Evolutionary conservation across 2,329 filamentous ascomycete genomes (phyloP).

Genomic region (Cyphellophora attinorum): DNA sequence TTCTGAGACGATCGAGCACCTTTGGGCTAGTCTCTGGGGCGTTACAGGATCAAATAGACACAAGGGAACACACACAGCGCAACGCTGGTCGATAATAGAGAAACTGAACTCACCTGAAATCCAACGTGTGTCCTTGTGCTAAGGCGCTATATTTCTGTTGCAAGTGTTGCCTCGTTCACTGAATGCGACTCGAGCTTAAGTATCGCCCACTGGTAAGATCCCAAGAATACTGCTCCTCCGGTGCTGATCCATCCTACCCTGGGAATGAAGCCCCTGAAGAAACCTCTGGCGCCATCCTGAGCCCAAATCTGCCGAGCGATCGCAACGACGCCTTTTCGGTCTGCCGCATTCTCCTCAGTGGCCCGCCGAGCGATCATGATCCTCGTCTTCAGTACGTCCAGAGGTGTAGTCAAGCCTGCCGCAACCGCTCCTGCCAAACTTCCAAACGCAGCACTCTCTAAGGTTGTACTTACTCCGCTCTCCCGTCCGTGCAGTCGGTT

Average conservation of each 20-base stretch:
- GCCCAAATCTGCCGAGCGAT: slow-evolving; percentile 56
- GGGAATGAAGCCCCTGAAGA: slow-evolving; percentile 55
- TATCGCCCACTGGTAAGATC: slow-evolving; percentile 81
- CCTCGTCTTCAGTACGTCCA: slow-evolving; percentile 94
- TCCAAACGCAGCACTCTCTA: slow-evolving; percentile 77
- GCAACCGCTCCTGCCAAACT: slow-evolving; percentile 75
- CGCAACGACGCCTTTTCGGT: slow-evolving; percentile 23
- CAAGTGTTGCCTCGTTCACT: too few relatives aligned
- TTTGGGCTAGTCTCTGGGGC: too few relatives aligned
- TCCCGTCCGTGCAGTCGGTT: slow-evolving; percentile 41
- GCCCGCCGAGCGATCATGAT: slow-evolving; percentile 78
- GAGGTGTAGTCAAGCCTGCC: slow-evolving; percentile 78
- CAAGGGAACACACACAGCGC: too few relatives aligned
- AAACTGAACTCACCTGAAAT: too few relatives aligned
- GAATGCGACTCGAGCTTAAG: slow-evolving; percentile 69
- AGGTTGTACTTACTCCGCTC: slow-evolving; percentile 51
- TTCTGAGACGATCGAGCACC: too few relatives aligned
- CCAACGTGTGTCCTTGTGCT: too few relatives aligned
- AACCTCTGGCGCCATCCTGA: slow-evolving; percentile 34
- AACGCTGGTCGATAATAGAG: too few relatives aligned
- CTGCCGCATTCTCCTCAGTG: slow-evolving; percentile 38
- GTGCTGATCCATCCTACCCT: slow-evolving; percentile 90
- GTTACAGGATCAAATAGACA: too few relatives aligned
- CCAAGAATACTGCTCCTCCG: slow-evolving; percentile 88
- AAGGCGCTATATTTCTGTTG: too few relatives aligned